phyloP scores from a whole-genome alignment of 2,329 filamentous ascomycete species.

The Paramyrothecium roridum region DNA sequence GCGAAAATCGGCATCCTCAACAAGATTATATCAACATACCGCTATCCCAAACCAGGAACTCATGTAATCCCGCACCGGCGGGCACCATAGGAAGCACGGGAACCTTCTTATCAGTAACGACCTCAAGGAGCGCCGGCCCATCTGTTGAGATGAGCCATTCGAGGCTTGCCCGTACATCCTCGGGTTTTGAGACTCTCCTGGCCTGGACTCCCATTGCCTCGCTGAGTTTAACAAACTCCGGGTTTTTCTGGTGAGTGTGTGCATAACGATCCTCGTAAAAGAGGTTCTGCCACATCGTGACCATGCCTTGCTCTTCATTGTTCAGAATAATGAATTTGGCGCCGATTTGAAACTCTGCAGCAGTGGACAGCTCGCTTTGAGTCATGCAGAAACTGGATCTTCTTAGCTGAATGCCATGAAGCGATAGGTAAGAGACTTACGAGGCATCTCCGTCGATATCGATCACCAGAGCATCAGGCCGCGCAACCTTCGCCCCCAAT shows the following conservation, averaged over 20 bases:
- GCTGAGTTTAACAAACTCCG: slow-evolving; percentile 90
- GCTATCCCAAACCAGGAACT: slow-evolving; percentile 63
- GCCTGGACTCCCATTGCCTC: slow-evolving; percentile 88
- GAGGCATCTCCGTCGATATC: slow-evolving; percentile 99
- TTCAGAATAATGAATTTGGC: slow-evolving; percentile 94
- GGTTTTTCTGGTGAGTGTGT: slow-evolving; percentile 91
- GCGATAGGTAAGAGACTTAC: no score
- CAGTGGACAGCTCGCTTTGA: slow-evolving; percentile 88
- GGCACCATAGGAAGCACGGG: slow-evolving; percentile 98
- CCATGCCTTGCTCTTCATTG: slow-evolving; percentile 98
- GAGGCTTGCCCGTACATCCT: slow-evolving; percentile 73
- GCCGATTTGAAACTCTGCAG: slow-evolving; percentile 92
- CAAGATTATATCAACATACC: slow-evolving; percentile 21
- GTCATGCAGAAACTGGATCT: slow-evolving; percentile 99
- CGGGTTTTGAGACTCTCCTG: slow-evolving; percentile 67
- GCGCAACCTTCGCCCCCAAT: slow-evolving; percentile 74
- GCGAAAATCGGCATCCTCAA: slow-evolving; percentile 7
- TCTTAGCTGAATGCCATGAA: no score
- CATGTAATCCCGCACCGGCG: slow-evolving; percentile 79
- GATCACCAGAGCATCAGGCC: slow-evolving; percentile 76
- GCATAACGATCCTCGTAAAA: slow-evolving; percentile 94
- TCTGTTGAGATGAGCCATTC: slow-evolving; percentile 87
- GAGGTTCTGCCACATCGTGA: slow-evolving; percentile 96
- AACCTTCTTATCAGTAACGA: slow-evolving; percentile 87
- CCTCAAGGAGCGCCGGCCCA: slow-evolving; percentile 89